A percentile compares a stretch with the other conserved stretches of the same genome.
Conservation (phyloP, 169 alveolate species). For the Pseudocohnilembus persalinus region DNA sequence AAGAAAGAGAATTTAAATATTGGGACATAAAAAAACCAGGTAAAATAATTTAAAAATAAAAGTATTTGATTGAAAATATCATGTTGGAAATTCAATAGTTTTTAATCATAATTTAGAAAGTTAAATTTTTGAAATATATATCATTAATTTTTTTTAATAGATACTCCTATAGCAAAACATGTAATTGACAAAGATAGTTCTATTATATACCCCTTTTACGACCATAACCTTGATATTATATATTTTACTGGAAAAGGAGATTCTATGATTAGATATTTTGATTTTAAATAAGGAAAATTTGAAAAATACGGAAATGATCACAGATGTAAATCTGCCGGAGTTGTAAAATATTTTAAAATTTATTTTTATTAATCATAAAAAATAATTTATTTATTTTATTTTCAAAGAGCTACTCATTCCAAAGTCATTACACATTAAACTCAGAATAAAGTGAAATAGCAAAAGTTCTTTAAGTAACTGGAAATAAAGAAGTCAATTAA, state of each 20-base stretch:
- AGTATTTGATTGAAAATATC: too few species aligned
- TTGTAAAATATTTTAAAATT: not conserved
- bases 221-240: slow-evolving; percentile 10
- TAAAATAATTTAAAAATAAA: too few species aligned
- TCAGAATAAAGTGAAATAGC: not conserved
- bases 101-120: too few species aligned
- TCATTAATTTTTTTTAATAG: too few species aligned
- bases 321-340: slow-evolving; percentile 5
- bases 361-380: not conserved
- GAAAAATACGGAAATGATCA: slow-evolving; percentile 13
- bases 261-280: slow-evolving; percentile 33
- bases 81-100: too few species aligned
- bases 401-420: not conserved
- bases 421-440: not conserved
- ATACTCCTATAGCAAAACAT: slow-evolving; percentile 1
- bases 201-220: slow-evolving; percentile 17
- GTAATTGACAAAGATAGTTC: slow-evolving; percentile 24
- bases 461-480: not conserved
- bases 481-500: not conserved
- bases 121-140: too few species aligned
- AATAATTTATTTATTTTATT: too few species aligned
- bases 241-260: slow-evolving; percentile 42
- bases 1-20: slow-evolving; percentile 27
- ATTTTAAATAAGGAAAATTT: slow-evolving; percentile 26
- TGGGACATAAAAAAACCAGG: slow-evolving; percentile 17